Conservation (phyloP, 2,329 filamentous ascomycete species). For the Fusarium albidum region DNA sequence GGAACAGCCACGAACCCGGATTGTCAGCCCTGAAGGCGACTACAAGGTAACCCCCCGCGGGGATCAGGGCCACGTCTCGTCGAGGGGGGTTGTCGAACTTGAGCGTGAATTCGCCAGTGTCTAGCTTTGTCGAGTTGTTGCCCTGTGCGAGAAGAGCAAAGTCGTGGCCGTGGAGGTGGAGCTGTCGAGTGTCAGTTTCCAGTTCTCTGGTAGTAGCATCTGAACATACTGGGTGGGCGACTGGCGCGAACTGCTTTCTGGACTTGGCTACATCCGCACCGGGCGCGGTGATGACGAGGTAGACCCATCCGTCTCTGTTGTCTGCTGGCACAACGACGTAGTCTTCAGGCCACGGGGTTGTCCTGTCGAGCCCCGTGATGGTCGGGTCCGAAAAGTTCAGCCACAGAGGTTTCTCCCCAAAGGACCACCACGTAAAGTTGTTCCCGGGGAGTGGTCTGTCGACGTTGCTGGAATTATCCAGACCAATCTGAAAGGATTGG, state of each 20-base stretch:
- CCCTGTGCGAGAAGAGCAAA: slow-evolving; percentile 23
- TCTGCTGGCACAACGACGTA: slow-evolving; percentile 24
- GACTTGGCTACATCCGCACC: background rate
- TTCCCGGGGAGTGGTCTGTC: background rate
- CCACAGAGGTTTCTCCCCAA: slow-evolving; percentile 20
- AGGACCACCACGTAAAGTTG: slow-evolving; percentile 3
- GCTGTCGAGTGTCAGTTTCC: too few relatives aligned
- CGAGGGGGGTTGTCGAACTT: slow-evolving; percentile 23
- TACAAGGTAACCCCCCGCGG: slow-evolving; percentile 15
- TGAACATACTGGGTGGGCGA: slow-evolving; percentile 20
- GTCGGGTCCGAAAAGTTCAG: slow-evolving; percentile 24
- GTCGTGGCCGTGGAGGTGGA: slow-evolving; percentile 23
- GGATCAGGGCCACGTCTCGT: slow-evolving; percentile 19
- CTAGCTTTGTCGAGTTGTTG: background rate
- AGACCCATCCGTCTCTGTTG: slow-evolving; percentile 8
- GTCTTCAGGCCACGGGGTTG: background rate
- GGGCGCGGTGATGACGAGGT: slow-evolving; percentile 21
- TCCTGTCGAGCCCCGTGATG: slow-evolving; percentile 13
- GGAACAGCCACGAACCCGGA: slow-evolving; percentile 20
- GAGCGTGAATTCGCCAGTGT: background rate
- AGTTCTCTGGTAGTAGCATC: too few relatives aligned
- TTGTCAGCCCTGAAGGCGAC: slow-evolving; percentile 18
- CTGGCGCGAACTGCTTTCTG: background rate
- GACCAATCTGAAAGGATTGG: background rate
- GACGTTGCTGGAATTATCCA: background rate